Base-by-base conservation (phyloP, 2,329 filamentous ascomycete genomes). In the Ophiostoma ulmi region DNA sequence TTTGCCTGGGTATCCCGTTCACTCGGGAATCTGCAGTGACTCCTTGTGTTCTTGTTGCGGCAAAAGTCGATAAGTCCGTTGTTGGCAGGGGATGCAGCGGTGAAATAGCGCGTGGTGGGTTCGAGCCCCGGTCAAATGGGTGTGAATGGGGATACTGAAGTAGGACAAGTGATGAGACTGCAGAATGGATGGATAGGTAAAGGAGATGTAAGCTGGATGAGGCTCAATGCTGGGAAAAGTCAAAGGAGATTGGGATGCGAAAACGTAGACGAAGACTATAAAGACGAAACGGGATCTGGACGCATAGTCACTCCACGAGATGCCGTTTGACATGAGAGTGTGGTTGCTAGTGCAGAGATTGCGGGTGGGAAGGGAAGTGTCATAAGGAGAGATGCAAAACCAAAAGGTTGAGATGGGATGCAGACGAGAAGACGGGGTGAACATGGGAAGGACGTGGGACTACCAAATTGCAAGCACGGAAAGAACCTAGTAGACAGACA, bases 11-110 rank as follows among this genome's bases (percentile, higher is more conserved):
- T 26, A 61, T 38, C 58, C 35, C 38, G 64, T 61, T 63, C 36
- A 26, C n/a, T 67, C 63, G 63, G 63, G 36, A 39, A 38, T 65
- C 36, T 64, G 61, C 61, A 52, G 44, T 38, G 64, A 22, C 52
- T 26, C 52, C 52, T 58, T 26, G 52, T 8, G n/a, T 67, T 55
- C 48, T 67, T 52, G 41, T 65, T 41, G 20, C 36, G 58, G 55
- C 55, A 31, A n/a, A 55, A 58, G 52, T 58, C 52, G 52, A 58
- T 26, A 31, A 58, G n/a, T 58, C 52, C 52, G 52, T n/a, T 6
- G 44, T 10, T 58, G 52, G 22, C 52, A 58, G n/a, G 22, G 52
- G 22, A 13, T 26, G 52, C n/a, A 58, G 48, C 48, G 48, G 52
- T 22, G 48, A 58, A 31, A 58, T 58, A 58, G 52, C 52, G 52